phyloP scores from a whole-genome alignment of 257 asterid species.

The Nicotiana undulata region DNA sequence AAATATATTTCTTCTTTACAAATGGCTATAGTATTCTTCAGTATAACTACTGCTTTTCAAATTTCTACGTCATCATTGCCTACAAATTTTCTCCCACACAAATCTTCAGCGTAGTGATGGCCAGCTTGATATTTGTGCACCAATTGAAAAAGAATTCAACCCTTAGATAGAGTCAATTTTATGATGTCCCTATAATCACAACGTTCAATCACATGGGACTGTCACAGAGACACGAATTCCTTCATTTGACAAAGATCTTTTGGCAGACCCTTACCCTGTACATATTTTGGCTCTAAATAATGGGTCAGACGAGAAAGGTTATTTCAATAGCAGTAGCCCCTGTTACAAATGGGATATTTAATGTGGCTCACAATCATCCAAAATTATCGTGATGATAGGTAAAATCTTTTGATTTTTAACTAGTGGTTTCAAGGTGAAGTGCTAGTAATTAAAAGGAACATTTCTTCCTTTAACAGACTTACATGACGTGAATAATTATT shows the following conservation, averaged over 20 bases:
- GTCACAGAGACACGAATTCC: not conserved
- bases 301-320: not conserved
- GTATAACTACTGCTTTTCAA: not conserved
- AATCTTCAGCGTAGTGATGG: constrained; percentile 6
- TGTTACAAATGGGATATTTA: too few species aligned
- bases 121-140: not conserved
- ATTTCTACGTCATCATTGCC: constrained; percentile 14
- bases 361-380: too few species aligned
- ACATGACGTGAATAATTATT: too few species aligned
- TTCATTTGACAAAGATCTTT: constrained; percentile 3
- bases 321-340: too few species aligned
- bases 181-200: not conserved
- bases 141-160: not conserved
- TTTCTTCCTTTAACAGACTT: too few species aligned
- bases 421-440: too few species aligned
- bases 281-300: not conserved
- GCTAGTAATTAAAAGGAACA: too few species aligned
- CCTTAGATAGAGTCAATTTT: not conserved
- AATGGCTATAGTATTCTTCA: not conserved
- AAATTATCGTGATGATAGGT: too few species aligned
- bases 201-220: not conserved
- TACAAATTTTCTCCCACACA: not conserved
- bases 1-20: not conserved
- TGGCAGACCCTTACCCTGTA: not conserved
- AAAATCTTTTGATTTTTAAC: too few species aligned